Conservation (phyloP, 2,329 filamentous ascomycete species). For the Beauveria brongniartii region DNA sequence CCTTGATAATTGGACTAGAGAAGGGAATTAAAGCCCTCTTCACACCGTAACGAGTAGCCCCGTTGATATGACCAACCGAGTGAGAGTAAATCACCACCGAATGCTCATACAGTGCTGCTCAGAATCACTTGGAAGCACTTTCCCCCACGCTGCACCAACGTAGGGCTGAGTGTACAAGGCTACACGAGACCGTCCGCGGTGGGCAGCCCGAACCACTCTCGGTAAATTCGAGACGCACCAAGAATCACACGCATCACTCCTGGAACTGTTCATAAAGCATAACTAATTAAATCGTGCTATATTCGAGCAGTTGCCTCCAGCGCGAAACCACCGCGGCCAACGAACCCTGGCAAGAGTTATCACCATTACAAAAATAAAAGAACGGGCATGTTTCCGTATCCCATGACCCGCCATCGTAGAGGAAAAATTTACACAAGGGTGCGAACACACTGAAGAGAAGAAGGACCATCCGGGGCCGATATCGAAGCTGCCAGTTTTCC, state of each 20-base stretch:
- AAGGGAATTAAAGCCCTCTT: no score
- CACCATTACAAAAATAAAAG: background rate
- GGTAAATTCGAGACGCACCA: background rate
- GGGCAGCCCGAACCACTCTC: no score
- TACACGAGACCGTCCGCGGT: no score
- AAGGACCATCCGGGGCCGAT: background rate
- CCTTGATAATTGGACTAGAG: no score
- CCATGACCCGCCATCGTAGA: conserved; percentile 6
- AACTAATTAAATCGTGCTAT: no score
- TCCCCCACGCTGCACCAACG: no score
- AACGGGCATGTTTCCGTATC: background rate
- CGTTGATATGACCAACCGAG: no score
- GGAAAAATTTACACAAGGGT: background rate
- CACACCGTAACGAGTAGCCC: no score
- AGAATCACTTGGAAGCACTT: no score
- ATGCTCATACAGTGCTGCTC: no score
- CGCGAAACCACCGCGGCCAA: background rate
- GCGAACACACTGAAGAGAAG: background rate
- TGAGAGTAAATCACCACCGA: background rate
- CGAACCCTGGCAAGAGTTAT: background rate
- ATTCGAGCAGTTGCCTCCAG: background rate
- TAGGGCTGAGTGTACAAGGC: no score
- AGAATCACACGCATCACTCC: background rate
- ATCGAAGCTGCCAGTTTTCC: background rate
- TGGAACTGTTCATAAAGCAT: no score